Evolutionary conservation across 345 rosid species (phyloP).

Genomic region (Eucalyptus regnans): DNA sequence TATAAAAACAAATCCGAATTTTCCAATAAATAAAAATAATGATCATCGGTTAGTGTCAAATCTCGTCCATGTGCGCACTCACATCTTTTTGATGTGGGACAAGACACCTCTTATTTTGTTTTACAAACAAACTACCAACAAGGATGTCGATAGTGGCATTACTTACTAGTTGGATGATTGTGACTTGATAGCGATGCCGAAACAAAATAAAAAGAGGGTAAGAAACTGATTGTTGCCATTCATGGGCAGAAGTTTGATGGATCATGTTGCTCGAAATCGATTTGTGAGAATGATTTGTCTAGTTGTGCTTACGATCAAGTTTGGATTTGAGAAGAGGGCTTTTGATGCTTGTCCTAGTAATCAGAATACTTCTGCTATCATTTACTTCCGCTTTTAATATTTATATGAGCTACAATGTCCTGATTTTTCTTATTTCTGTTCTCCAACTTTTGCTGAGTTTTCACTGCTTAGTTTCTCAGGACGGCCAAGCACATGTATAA

Average conservation of each 20-base stretch:
- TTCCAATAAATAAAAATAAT: too few relatives aligned
- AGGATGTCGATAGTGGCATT: rapidly evolving
- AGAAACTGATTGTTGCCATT: not conserved
- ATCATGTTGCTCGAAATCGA: not conserved
- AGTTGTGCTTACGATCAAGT: not conserved
- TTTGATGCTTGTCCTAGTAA: not conserved
- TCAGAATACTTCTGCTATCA: too few relatives aligned
- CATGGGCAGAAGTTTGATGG: not conserved
- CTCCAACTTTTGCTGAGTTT: not conserved
- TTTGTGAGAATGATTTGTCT: not conserved
- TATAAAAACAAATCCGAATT: too few relatives aligned
- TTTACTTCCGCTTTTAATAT: too few relatives aligned
- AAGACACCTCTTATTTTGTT: too few relatives aligned
- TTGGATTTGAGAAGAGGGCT: not conserved
- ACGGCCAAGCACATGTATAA: not conserved
- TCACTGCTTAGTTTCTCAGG: not conserved
- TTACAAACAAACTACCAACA: too few relatives aligned
- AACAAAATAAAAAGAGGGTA: not conserved
- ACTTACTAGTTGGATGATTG: not conserved
- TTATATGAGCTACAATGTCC: not conserved
- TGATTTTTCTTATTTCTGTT: not conserved
- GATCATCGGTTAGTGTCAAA: too few relatives aligned
- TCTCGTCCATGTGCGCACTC: rapidly evolving
- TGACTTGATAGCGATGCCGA: not conserved
- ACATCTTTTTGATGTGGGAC: too few relatives aligned